phyloP scores from a whole-genome alignment of 2,329 filamentous ascomycete genomes.

The Cladosporium sp. region DNA sequence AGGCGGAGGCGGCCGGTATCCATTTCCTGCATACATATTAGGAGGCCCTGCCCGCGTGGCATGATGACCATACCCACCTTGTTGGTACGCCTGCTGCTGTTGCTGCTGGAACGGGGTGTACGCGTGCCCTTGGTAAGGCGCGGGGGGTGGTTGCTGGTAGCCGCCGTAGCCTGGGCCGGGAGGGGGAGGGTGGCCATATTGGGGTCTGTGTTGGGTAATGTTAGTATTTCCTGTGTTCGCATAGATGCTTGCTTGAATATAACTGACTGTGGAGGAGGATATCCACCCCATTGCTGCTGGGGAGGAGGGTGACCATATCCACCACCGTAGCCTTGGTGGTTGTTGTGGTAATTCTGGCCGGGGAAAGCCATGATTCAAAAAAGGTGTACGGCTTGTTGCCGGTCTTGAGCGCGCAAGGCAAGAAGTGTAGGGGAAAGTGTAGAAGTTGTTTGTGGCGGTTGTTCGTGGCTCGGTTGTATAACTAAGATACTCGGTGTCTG shows the following conservation, averaged over 20 bases:
- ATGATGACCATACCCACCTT: slow-evolving; percentile 38
- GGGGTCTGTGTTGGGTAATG: neutral
- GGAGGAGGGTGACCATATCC: neutral
- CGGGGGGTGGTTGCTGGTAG: slow-evolving; percentile 30
- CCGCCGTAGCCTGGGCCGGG: slow-evolving; percentile 14
- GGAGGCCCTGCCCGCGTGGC: slow-evolving; percentile 39
- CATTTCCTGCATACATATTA: slow-evolving; percentile 47
- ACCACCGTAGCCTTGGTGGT: slow-evolving; percentile 13
- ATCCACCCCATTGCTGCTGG: slow-evolving; percentile 12
- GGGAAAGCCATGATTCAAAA: slow-evolving; percentile 16
- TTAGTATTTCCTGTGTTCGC: too few species aligned
- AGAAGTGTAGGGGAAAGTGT: neutral
- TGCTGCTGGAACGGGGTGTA: slow-evolving; percentile 26
- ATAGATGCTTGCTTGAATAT: neutral
- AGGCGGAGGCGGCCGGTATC: slow-evolving; percentile 27
- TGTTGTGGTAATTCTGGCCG: slow-evolving; percentile 30
- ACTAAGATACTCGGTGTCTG: neutral
- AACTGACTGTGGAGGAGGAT: slow-evolving; percentile 22
- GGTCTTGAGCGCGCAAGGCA: neutral
- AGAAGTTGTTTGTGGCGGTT: neutral
- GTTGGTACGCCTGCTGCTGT: slow-evolving; percentile 13
- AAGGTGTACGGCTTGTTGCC: slow-evolving; percentile 3
- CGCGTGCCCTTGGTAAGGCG: slow-evolving; percentile 43
- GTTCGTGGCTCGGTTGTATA: neutral
- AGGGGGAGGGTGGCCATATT: slow-evolving; percentile 25